These are phyloP conservation scores for Podila horticola DNA, from an alignment of 192 early-diverging fungal species.

Conservation along the genomic window DNA sequence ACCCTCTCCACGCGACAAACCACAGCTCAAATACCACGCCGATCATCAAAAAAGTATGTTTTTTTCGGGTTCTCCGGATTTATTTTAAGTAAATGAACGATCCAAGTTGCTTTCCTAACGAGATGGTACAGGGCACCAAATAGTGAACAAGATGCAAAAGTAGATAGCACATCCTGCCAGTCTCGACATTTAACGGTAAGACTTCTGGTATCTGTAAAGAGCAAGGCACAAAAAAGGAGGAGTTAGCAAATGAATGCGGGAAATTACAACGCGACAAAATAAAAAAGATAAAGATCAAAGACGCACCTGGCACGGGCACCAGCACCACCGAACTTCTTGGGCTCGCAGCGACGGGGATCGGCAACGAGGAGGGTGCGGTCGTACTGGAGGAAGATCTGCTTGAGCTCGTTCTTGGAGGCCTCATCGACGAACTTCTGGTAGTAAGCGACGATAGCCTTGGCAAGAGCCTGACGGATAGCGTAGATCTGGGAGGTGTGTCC, in stretches of 20 bases:
- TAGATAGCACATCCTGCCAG: slow-evolving; percentile 43
- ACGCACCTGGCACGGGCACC: slow-evolving; percentile 95
- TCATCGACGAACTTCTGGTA: slow-evolving; percentile 99
- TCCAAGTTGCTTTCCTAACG: slow-evolving; percentile 21
- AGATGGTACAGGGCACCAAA: slow-evolving; percentile 14
- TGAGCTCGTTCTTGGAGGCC: slow-evolving; percentile 99
- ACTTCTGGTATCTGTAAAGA: slow-evolving; percentile 77
- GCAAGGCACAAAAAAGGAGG: not conserved
- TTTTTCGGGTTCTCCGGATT: slow-evolving; percentile 11
- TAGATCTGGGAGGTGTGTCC: slow-evolving; percentile 98
- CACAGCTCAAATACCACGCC: too few species aligned
- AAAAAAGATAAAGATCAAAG: not conserved
- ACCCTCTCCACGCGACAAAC: too few species aligned
- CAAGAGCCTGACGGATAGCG: slow-evolving; percentile 98
- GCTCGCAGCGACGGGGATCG: slow-evolving; percentile 98
- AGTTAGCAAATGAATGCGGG: not conserved
- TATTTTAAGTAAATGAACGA: slow-evolving; percentile 37
- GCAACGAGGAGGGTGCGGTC: slow-evolving; percentile 99
- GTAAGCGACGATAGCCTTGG: slow-evolving; percentile 99
- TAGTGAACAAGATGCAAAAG: slow-evolving; percentile 34
- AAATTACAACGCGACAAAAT: not conserved
- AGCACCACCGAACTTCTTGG: slow-evolving; percentile 99
- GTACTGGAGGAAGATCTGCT: slow-evolving; percentile 83
- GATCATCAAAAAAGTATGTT: not conserved
- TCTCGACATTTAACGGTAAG: slow-evolving; percentile 80